Evolutionary conservation across 768 basidiomycete genomes (phyloP).

Genomic region (Lactarius vividus): DNA sequence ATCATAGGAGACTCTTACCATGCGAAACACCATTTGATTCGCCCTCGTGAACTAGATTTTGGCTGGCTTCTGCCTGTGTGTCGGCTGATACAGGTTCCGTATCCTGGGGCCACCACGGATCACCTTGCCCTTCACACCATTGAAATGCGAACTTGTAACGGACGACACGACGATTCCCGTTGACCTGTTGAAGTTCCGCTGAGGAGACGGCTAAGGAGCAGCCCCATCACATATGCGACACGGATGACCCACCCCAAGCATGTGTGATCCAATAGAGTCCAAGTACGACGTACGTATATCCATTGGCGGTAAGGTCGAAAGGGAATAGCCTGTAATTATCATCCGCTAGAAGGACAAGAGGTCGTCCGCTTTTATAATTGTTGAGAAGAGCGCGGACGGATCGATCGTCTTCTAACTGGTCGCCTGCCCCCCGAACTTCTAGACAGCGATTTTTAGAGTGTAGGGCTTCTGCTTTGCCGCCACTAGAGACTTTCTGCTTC

Average conservation of each 20-base stretch:
- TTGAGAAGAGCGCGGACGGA: conserved; percentile 68
- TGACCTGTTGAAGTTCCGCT: conserved; percentile 63
- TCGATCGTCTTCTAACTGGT: conserved; percentile 66
- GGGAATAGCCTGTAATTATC: conserved; percentile 74
- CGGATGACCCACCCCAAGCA: conserved; percentile 56
- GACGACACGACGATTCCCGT: conserved; percentile 54
- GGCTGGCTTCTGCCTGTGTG: not conserved
- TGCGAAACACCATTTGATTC: not conserved
- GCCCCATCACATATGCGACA: not conserved
- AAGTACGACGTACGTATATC: conserved; percentile 54
- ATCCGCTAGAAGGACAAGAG: conserved; percentile 70
- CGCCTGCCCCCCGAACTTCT: conserved; percentile 47
- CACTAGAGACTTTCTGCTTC: conserved; percentile 40
- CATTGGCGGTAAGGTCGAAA: conserved; percentile 52
- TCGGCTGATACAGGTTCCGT: not conserved
- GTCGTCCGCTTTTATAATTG: conserved; percentile 52
- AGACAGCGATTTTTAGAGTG: conserved; percentile 43
- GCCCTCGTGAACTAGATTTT: not conserved
- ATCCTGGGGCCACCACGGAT: conserved; percentile 47
- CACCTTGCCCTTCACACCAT: conserved; percentile 73
- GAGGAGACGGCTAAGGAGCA: not conserved
- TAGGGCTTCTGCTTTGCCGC: conserved; percentile 64
- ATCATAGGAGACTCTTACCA: not conserved
- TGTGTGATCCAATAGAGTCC: conserved; percentile 73
- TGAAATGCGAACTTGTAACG: conserved; percentile 83